phyloP scores from a whole-genome alignment of 192 early-diverging fungal genomes.

The Lunasporangiospora selenospora region DNA sequence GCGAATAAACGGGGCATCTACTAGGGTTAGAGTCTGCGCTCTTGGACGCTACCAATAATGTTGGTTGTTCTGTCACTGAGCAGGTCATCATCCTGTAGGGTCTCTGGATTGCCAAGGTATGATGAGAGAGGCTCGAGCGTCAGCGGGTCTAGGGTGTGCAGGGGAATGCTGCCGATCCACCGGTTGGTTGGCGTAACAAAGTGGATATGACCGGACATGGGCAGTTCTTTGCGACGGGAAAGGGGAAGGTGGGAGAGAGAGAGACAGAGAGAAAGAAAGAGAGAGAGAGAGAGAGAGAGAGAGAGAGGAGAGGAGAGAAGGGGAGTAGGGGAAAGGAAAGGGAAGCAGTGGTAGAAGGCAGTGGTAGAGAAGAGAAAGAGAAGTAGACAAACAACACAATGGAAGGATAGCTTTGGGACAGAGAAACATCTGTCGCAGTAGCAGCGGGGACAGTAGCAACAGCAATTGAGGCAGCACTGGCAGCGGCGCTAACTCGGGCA shows the following conservation, averaged over 20 bases:
- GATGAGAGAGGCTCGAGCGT: conserved; percentile 34
- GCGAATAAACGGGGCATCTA: too few species aligned
- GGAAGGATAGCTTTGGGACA: not conserved
- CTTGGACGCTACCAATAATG: conserved; percentile 26
- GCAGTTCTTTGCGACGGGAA: not conserved
- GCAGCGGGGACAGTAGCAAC: too few species aligned
- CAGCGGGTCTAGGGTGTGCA: conserved; percentile 27
- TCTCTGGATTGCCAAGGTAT: conserved; percentile 9
- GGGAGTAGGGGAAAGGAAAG: not conserved
- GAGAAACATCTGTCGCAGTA: not conserved
- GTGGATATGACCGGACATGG: conserved; percentile 14
- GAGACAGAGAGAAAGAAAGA: not conserved
- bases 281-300: not conserved
- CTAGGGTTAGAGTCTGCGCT: too few species aligned
- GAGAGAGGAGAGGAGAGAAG: not conserved
- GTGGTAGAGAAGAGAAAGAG: not conserved
- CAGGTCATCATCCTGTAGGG: not conserved
- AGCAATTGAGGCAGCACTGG: too few species aligned
- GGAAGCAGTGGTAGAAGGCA: too few species aligned
- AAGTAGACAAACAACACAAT: not conserved
- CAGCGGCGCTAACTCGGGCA: too few species aligned
- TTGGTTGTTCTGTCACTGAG: conserved; percentile 34
- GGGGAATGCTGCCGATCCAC: conserved; percentile 41
- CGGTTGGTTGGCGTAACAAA: conserved; percentile 45
- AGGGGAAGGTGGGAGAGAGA: not conserved